Evolutionary conservation across 495 filamentous ascomycete species (phyloP).

Genomic region (Friedmanniomyces endolithicus): DNA sequence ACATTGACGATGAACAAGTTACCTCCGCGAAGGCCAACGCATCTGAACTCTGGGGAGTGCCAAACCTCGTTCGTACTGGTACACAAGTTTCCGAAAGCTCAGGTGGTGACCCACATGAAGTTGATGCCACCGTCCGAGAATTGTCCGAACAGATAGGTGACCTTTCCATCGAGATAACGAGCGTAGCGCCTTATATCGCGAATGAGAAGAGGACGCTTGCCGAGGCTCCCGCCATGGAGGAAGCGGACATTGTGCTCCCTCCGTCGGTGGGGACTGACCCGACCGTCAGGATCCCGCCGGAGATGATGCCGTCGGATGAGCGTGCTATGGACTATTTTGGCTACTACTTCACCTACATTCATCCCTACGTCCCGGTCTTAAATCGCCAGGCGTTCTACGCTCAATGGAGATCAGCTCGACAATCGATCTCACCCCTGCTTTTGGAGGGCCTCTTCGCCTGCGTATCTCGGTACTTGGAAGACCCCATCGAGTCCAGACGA

Average conservation of each 20-base stretch:
- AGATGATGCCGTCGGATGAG: slow-evolving; percentile 84
- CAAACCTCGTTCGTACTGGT: slow-evolving; percentile 3
- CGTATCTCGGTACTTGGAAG: slow-evolving; percentile 67
- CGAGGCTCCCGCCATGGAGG: slow-evolving; percentile 67
- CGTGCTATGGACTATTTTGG: slow-evolving; percentile 78
- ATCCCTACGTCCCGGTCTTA: slow-evolving; percentile 91
- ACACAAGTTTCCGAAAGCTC: slow-evolving; percentile 10
- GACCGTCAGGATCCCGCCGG: slow-evolving; percentile 78
- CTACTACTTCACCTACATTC: slow-evolving; percentile 82
- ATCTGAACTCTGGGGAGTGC: background rate
- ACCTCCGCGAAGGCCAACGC: background rate
- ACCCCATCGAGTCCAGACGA: slow-evolving; percentile 72
- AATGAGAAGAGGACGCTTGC: slow-evolving; percentile 54
- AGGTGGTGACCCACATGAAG: slow-evolving; percentile 17
- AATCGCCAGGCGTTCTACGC: slow-evolving; percentile 76
- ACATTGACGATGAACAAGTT: background rate
- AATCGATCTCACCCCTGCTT: slow-evolving; percentile 79
- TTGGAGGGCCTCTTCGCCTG: slow-evolving; percentile 96
- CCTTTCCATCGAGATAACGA: slow-evolving; percentile 74
- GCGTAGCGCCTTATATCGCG: slow-evolving; percentile 77
- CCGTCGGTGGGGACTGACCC: slow-evolving; percentile 53
- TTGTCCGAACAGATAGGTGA: slow-evolving; percentile 73
- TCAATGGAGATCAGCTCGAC: slow-evolving; percentile 79
- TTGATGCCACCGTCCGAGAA: slow-evolving; percentile 13
- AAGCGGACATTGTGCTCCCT: slow-evolving; percentile 50